Percentiles rank a stretch among this genome's conserved stretches.
These are phyloP conservation scores for Yarrowia yakushimensis DNA, from an alignment of 805 yeast species.

Conservation along the genomic window DNA sequence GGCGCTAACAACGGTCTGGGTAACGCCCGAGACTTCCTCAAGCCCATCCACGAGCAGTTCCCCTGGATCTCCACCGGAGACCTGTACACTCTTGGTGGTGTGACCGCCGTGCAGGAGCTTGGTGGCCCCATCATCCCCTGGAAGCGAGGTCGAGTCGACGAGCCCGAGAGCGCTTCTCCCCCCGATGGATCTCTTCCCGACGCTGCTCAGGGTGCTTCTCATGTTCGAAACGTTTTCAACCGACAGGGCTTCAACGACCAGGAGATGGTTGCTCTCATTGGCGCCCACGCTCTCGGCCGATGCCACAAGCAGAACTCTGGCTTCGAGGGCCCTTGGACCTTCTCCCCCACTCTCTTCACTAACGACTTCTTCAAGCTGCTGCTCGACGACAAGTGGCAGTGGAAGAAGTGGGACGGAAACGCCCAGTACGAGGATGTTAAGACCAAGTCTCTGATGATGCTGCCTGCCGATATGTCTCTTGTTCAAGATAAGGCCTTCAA, in stretches of 20 bases:
- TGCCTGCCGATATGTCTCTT: slow-evolving; percentile 68
- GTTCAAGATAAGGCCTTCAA: slow-evolving; percentile 55
- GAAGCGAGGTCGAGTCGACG: slow-evolving; percentile 75
- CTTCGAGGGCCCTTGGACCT: slow-evolving; percentile 84
- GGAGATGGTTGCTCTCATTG: slow-evolving; percentile 69
- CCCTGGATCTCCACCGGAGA: slow-evolving; percentile 79
- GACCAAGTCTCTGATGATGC: slow-evolving; percentile 67
- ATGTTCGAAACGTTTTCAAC: slow-evolving; percentile 59
- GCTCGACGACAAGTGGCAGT: slow-evolving; percentile 51
- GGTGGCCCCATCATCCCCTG: slow-evolving; percentile 75
- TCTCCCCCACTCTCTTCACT: slow-evolving; percentile 64
- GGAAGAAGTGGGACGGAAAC: slow-evolving; percentile 59
- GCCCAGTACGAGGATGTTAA: slow-evolving; percentile 57
- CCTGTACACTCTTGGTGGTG: slow-evolving; percentile 75
- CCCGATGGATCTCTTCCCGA: slow-evolving; percentile 72
- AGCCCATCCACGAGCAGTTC: slow-evolving; percentile 53
- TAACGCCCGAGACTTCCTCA: slow-evolving; percentile 53
- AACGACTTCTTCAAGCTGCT: slow-evolving; percentile 64
- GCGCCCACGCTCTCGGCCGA: slow-evolving; percentile 75
- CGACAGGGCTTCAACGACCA: slow-evolving; percentile 67
- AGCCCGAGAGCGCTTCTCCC: slow-evolving; percentile 49
- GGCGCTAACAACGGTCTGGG: slow-evolving; percentile 63
- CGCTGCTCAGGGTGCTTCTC: slow-evolving; percentile 61
- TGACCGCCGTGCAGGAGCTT: slow-evolving; percentile 69
- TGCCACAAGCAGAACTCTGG: slow-evolving; percentile 62